Base-by-base conservation (phyloP, 805 yeast species). In the Sugiyamaella boreocaroliniensis region DNA sequence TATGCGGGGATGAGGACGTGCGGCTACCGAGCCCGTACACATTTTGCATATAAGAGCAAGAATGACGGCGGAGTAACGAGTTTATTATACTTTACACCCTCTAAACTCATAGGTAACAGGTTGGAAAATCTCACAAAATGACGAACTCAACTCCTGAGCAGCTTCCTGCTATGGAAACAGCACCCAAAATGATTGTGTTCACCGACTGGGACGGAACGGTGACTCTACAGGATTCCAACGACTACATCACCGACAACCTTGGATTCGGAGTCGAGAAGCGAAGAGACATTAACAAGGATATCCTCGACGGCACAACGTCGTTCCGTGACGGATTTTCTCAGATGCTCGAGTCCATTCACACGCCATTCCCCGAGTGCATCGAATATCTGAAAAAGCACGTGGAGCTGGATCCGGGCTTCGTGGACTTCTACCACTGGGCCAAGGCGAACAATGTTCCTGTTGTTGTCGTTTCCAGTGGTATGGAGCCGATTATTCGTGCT, bases 161-260 rank as follows among this genome's bases (percentile, higher is more conserved):
- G 20, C 45, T 58, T 12, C 66, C 69, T 16, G 70, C 70, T 2
- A 55, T 67, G 47, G 52, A 53, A 18, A 65, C 68, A 34, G 53
- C 63, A 53, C 71, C 72, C 59, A 77, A 79, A 57, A 92, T 95
- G 46, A 89, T 93, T 63, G 85, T 93, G 43, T 93, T 93, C 75
- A 86, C 97, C 43, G 99, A 93, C 69, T 93, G 95, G 81, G 99
- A 93, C 68, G 99, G 99, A 29, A 93, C 99, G 1, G 93, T 93
- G 58, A 93, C 99, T 11, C 73, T 86, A 55, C 95, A 92, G 65
- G 99, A 93, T 68, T 86, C 96, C 55, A 93, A 93, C 68, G 98
- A 93, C 69, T 86, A 76, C 67, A 73, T 93, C 57, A 90, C 97
- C 8, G 98, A 93, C 67, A 80, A 80, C 61, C 73, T 85, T 19